Evolutionary conservation across 2,329 filamentous ascomycete species (phyloP), one percentile per base, ranked within the genome.

Genomic region (Colletotrichum abscissum): DNA sequence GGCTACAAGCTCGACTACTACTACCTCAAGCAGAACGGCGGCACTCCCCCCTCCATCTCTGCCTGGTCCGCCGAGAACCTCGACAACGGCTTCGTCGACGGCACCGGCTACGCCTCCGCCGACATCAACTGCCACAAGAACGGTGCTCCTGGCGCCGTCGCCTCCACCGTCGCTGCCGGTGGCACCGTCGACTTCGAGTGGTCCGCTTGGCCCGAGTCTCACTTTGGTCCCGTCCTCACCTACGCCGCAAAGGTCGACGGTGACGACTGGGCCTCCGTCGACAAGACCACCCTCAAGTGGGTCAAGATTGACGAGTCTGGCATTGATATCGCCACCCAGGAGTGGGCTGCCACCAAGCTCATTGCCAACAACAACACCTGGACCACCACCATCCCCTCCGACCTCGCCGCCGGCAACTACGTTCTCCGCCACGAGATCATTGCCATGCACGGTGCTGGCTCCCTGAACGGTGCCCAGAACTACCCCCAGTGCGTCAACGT

Each of bases 271-370:
- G 83, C 87, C 49, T 79, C 80, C 0, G 88, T 87, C 69, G 86
- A 89, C 80, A 88, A 90, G 80, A 82, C 80, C 2, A 78, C 82
- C 5, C 85, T 92, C 35, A 81, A 88, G 75, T 92, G 88, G 81
- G 89, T 91, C 86, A 93, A 93, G 86, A 92, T 93, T 72, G 86
- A 88, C 52, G 86, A 86, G 69, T 84, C 80, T 42, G 91, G 91
- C 70, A 85, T 90, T 75, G 82, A 88, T 73, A 78, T 83, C 74
- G 83, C 81, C 58, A 79, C 58, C 76, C 67, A 80, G 26, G 73
- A 69, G 12, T 85, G 84, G 84, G 80, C 79, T 1, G 75, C 82
- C 4, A 79, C 80, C 69, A 79, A 86, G 1, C 80, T 90, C 70
- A 85, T 88, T 75, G 76, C 80, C 56, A 79, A 81, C 84, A 74